A percentile compares a stretch with the other conserved stretches of the same genome.
Evolutionary conservation across 495 filamentous ascomycete genomes (phyloP).

Genomic region (Aspergillus leporis): DNA sequence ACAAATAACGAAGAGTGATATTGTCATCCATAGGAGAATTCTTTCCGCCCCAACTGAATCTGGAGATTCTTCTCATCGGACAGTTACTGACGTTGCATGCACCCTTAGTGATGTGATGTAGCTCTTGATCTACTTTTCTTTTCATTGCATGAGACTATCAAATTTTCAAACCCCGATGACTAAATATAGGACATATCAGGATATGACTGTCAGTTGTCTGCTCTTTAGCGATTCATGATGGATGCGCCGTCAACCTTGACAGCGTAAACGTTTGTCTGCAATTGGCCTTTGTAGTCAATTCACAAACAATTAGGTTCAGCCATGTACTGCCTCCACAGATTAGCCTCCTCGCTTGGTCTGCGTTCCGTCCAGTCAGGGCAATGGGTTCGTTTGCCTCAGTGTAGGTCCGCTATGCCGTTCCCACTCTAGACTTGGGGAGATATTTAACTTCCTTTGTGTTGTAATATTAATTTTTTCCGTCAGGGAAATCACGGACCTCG

Average conservation of each 20-base stretch:
- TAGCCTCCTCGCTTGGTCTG: constrained; percentile 11
- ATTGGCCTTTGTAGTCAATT: neutral
- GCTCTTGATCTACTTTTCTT: neutral
- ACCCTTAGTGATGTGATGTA: neutral
- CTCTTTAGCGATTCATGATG: neutral
- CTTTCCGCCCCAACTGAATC: neutral
- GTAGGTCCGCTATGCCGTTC: neutral
- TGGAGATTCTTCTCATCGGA: neutral
- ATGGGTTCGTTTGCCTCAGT: constrained; percentile 5
- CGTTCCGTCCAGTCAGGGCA: constrained; percentile 11
- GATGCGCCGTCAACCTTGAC: constrained; percentile 2
- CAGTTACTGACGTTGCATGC: neutral
- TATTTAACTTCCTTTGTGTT: constrained; percentile 2
- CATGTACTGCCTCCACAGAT: neutral
- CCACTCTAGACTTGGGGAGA: constrained; percentile 1
- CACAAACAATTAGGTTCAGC: constrained; percentile 5
- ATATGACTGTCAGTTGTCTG: constrained; percentile 1
- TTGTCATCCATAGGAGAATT: neutral
- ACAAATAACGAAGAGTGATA: neutral
- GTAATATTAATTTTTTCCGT: neutral
- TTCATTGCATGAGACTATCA: neutral
- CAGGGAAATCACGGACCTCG: constrained; percentile 7
- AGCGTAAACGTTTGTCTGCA: neutral
- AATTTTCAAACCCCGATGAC: constrained; percentile 1
- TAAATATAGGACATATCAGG: constrained; percentile 3